Conservation (phyloP, 2,329 filamentous ascomycete species). For the Stenocarpella maydis region DNA sequence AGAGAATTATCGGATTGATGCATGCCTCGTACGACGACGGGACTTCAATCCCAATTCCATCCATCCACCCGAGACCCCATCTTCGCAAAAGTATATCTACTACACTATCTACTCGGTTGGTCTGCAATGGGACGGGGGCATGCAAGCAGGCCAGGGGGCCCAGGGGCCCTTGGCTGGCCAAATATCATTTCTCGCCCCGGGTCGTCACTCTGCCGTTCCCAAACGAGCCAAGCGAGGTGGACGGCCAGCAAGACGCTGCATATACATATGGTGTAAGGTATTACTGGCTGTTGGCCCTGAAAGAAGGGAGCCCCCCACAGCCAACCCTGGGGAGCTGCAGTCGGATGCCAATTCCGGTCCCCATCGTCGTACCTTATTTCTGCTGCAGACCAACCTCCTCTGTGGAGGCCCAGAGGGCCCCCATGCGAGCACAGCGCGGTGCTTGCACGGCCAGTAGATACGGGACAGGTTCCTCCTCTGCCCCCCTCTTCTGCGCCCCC, state of each 20-base stretch:
- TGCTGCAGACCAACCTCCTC: background rate
- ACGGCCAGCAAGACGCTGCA: slow-evolving; percentile 6
- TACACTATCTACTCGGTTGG: background rate
- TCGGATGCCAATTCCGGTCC: slow-evolving; percentile 19
- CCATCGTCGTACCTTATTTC: slow-evolving; percentile 19
- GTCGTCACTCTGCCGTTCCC: background rate
- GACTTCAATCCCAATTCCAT: background rate
- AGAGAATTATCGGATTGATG: no score
- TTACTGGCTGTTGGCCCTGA: no score
- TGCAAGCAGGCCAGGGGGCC: no score
- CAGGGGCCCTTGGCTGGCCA: no score
- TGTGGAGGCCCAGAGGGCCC: background rate
- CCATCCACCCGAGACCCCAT: background rate
- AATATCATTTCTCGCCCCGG: no score
- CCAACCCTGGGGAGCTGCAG: background rate
- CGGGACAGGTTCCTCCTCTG: no score
- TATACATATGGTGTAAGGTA: no score
- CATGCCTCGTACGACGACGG: background rate
- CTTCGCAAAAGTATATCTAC: no score
- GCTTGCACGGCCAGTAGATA: no score
- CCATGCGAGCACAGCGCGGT: background rate
- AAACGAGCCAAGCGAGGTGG: slow-evolving; percentile 5
- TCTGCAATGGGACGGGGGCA: no score
- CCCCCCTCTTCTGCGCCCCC: no score
- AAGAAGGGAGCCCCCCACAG: no score